Evolutionary conservation across 176 grass and related monocot species (phyloP), one percentile per base, ranked within the genome.

Genomic region (Miscanthus lutarioriparius): DNA sequence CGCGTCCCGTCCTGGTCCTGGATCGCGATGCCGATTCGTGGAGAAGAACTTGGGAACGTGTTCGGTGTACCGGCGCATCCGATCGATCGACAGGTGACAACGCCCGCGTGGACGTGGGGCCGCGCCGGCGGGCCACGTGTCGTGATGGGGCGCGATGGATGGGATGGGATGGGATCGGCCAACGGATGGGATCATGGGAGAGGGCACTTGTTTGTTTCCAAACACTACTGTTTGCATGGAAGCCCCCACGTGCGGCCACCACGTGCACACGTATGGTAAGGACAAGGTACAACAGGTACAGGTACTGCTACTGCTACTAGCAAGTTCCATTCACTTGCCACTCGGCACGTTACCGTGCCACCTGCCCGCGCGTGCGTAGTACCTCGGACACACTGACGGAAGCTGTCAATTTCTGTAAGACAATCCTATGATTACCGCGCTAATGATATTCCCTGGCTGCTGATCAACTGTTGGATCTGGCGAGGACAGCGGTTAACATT

Each of bases 221-320:
- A 11, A 36, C 47, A 51, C 14, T 8, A 3, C 58, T 6, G 75
- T 27, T 38, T 3, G 25, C 36, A 51, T 10, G 61, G 61, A 64
- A 27, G 25, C 64, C 16, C 35, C 80, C 51, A 72, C 80, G 67
- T 82, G 67, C 53, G 23, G 8, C 36, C 80, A 61, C 36, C 37
- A 61, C 27, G 45, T 20, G 51, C 17, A 59, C 67, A 22, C 37
- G 70, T 73, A 44, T 25, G 20, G 37, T 23, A 7, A 70, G 20
- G 9, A 38, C 19, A 19, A 61, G 22, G 20, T 58, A 56, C 47
- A 16, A 0, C n/a, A 39, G 38, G 38, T 49, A 17, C 45, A 7
- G 49, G 17, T 20, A 56, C 15, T 48, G 14, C 51, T 35, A 35
- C 33, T 56, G 51, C 49, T 51, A 19, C 48, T 58, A 58, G 53